Percentiles rank a stretch among this genome's conserved stretches.
These are phyloP conservation scores for Pythium biforme DNA, from an alignment of 352 stramenopile species.

Conservation along the genomic window DNA sequence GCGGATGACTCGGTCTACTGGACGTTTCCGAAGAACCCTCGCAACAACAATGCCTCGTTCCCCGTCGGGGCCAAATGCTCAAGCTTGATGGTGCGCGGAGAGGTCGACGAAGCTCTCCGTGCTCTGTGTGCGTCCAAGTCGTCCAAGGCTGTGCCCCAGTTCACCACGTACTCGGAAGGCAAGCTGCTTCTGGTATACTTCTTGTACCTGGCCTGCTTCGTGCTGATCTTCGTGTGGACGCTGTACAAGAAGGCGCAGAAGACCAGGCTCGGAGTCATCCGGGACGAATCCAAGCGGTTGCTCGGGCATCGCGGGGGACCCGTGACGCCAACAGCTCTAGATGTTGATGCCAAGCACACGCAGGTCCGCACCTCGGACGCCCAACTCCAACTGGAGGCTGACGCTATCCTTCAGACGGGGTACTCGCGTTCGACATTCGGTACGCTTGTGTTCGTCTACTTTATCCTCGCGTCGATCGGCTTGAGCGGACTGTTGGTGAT, in stretches of 20 bases:
- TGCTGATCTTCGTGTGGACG: not conserved
- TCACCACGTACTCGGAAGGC: conserved; percentile 53
- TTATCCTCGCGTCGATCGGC: conserved; percentile 48
- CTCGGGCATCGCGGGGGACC: conserved; percentile 11
- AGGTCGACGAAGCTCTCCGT: conserved; percentile 27
- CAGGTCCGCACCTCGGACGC: conserved; percentile 5
- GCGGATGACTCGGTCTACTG: conserved; percentile 48
- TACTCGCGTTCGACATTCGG: conserved; percentile 45
- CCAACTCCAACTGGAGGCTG: conserved; percentile 11
- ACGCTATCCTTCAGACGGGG: conserved; percentile 53
- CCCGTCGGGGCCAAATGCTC: conserved; percentile 51
- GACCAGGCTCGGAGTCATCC: conserved; percentile 1
- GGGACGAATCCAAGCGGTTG: conserved; percentile 1
- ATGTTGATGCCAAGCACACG: not conserved
- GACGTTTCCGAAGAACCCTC: conserved; percentile 48
- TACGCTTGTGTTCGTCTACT: conserved; percentile 56
- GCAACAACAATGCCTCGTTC: conserved; percentile 75
- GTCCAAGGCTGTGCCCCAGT: conserved; percentile 33
- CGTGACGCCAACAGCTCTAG: not conserved
- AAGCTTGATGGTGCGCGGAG: conserved; percentile 42
- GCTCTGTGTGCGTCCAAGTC: conserved; percentile 32
- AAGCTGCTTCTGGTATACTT: conserved; percentile 51
- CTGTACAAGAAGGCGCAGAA: conserved; percentile 8
- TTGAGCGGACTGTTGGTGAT: conserved; percentile 43
- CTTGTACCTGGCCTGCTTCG: conserved; percentile 33